Base-by-base conservation (phyloP, 495 filamentous ascomycete species). In the Pseudoneurospora amorphoporcata region DNA sequence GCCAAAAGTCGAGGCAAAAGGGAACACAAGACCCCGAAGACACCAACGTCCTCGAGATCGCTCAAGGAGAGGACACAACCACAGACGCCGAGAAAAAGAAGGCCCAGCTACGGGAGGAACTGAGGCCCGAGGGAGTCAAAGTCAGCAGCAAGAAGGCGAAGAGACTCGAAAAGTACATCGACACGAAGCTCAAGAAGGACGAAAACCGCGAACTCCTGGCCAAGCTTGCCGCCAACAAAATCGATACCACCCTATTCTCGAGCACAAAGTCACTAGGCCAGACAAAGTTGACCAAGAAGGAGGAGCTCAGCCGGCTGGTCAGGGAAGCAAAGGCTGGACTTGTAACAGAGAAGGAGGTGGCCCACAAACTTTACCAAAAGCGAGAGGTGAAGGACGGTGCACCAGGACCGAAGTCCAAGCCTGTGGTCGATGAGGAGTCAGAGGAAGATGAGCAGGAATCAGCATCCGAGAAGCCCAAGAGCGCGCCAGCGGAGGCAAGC, bases 101-200 rank as follows among this genome's bases (percentile, higher is more conserved):
- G 77, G 84, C 81, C 37, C 78, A 79, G 65, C 72, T 86, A 65
- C 84, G 86, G 71, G 83, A 88, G 70, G 86, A 91, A 75, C 75
- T 97, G 65, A 89, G 86, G 72, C 88, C 90, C n/a, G 87, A 92
- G 71, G 87, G 92, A 69, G 81, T 86, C n/a, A 92, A 92, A 78
- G 88, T 97, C 73, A 95, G 91, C 40, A 86, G 88, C 45, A 97
- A 98, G 84, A 99, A 99, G 83, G 88, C 93, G 71, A 98, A 98
- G 83, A 87, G 95, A 45, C 83, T 99, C 41, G 94, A 98, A 72
- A 98, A 98, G 78, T 99, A 99, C 78, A 97, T 99, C 84, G 95
- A 98, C 77, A 95, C 86, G 69, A 99, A 99, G 85, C 84, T 98
- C 8, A 91, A 87, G 78, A 98, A 98, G 80, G 95, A 99, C 78